Evolutionary conservation across 163 green algal species (phyloP), one percentile per base, ranked within the genome.

Genomic region (Chlamydomonas reinhardtii): DNA sequence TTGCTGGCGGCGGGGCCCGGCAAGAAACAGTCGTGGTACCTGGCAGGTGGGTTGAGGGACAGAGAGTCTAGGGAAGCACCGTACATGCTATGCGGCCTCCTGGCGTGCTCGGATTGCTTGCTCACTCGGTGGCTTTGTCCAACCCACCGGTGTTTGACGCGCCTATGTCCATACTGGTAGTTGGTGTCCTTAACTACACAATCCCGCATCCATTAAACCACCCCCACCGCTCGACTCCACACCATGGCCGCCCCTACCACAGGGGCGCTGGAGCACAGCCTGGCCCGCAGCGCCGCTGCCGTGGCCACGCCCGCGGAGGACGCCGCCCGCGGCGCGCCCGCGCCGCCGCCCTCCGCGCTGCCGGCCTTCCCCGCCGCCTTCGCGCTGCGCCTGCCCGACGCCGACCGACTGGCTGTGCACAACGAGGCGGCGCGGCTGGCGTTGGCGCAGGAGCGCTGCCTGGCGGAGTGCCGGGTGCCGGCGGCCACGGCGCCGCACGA

Each of bases 381-480:
- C 62, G n/a, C 31, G 17, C 68, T 91, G 80, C 87, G 87, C 4
- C 37, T 91, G 79, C 59, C 73, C 27, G 75, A 88, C 75, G 73
- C 87, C 11, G 87, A 91, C 54, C 66, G 87, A 0, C 56, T 91
- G 61, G 82, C 74, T 0, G 27, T 91, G 3, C 81, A 88, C 75
- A 91, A 91, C 61, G 87, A 88, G 87, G 16, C 76, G 37, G 74
- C 66, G 31, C 72, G 74, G 3, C 35, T 88, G 54, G 59, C 61
- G 15, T 34, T 88, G 74, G 54, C 70, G 34, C 52, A 68, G 74
- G 83, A 89, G 74, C 65, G 74, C 25, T 54, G 22, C 29, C 39
- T 70, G 76, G 48, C 64, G 16, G 86, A 84, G 65, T 74, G 73
- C 54, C 25, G 73, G 2, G 65, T 87, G 62, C 59, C 73, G 3